These are phyloP conservation scores for Paramecium octaurelia DNA, from an alignment of 73 alveolate genomes.

Conservation along the genomic window DNA sequence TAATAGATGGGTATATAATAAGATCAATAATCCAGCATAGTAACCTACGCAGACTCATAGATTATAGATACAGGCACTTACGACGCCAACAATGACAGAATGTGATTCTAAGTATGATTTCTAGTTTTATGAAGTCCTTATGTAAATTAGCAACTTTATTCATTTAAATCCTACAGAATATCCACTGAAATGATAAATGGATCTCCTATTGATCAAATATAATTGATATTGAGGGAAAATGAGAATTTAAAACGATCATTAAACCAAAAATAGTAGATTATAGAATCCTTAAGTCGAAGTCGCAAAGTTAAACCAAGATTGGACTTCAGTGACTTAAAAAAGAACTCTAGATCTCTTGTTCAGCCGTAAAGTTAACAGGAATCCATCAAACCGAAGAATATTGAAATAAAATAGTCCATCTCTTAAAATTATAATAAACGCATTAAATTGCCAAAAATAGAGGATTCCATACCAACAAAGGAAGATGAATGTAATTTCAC, in stretches of 20 bases:
- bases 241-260: slow-evolving; percentile 5
- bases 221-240: neutral
- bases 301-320: neutral
- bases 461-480: neutral
- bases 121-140: neutral
- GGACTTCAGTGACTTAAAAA: neutral
- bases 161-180: neutral
- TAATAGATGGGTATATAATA: neutral
- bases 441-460: neutral
- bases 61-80: neutral
- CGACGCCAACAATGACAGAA: neutral
- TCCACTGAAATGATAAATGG: neutral
- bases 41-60: neutral
- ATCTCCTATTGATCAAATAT: neutral
- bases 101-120: neutral
- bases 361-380: neutral
- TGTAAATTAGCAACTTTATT: neutral
- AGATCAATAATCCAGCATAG: neutral
- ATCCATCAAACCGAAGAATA: neutral
- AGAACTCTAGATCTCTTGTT: neutral
- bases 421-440: slow-evolving; percentile 22
- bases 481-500: slow-evolving; percentile 11
- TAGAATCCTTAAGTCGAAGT: neutral
- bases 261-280: neutral
- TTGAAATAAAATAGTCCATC: neutral